Evolutionary conservation across 1,284 basidiomycete genomes (phyloP), one percentile per base, ranked within the genome.

Genomic region (Tilletia indica): DNA sequence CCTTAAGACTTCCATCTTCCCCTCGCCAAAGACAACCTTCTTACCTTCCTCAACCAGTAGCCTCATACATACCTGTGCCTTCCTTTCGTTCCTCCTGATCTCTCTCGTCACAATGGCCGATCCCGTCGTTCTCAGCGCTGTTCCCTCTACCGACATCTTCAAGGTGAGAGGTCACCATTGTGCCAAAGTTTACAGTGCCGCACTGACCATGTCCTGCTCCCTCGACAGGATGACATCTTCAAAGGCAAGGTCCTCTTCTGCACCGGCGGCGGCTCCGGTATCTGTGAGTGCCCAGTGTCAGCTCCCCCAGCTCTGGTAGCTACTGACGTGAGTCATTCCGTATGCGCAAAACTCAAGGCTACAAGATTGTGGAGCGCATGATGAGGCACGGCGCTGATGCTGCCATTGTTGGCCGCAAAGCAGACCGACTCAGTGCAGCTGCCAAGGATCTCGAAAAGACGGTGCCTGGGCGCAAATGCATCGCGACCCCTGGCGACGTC

Each of bases 191-290:
- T 34, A 5, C 56, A 25, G 34, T 6, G 56, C 21, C 3, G 56
- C 12, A 58, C 14, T 31, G 56, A 34, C 21, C 5, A 58, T 8
- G 31, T 12, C 14, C 3, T 38, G 38, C 34, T 14, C 12, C 4
- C 16, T 38, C 21, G 34, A 14, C 61, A 64, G 61, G 61, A 87
- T 3, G 90, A 93, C 79, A 87, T 97, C 51, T 97, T 97, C 89
- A 89, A 90, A 77, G 93, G 92, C 78, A 97, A 95, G 84, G 94
- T 97, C 14, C 88, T 96, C 21, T 96, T 98, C 86, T 94, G 92
- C 85, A 97, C 94, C 0, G 81, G 83, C 39, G 83, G 83, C 25
- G 84, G 83, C 0, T 80, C 79, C 0, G 95, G 95, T 12, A 98
- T 99, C 85, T 94, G 95, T 86, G 90, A 92, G 91, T 49, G 89